Evolutionary conservation across 345 rosid genomes (phyloP).

Genomic region (Corchorus olitorius): DNA sequence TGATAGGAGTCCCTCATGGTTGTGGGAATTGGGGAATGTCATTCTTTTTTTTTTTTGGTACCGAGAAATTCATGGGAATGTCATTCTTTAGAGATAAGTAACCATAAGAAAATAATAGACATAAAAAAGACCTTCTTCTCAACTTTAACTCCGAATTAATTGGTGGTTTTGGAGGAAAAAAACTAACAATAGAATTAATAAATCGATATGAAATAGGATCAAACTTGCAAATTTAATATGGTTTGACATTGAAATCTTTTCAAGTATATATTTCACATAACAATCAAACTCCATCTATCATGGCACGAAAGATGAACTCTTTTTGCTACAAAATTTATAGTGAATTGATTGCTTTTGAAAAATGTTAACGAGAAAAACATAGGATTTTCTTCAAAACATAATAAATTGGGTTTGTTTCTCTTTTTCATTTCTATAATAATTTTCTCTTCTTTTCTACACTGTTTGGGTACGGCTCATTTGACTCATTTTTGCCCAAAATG

Average conservation of each 20-base stretch:
- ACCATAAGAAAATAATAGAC: too few relatives aligned
- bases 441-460: background rate
- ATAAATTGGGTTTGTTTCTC: background rate
- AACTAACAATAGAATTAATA: too few relatives aligned
- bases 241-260: background rate
- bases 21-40: too few relatives aligned
- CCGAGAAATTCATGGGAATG: too few relatives aligned
- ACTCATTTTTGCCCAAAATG: background rate
- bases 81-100: too few relatives aligned
- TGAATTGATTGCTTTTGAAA: background rate
- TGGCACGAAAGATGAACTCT: background rate
- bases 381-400: background rate
- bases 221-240: too few relatives aligned
- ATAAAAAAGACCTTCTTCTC: too few relatives aligned
- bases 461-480: background rate
- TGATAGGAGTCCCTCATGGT: too few relatives aligned
- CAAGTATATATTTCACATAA: background rate
- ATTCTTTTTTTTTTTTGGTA: too few relatives aligned
- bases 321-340: background rate
- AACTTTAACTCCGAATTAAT: too few relatives aligned
- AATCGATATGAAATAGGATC: too few relatives aligned
- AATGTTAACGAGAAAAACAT: background rate
- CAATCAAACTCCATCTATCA: background rate
- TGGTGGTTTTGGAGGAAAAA: background rate
- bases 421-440: background rate